Conservation (phyloP, 1,139 yeast species). For the Saccharomycopsis crataegensis region DNA sequence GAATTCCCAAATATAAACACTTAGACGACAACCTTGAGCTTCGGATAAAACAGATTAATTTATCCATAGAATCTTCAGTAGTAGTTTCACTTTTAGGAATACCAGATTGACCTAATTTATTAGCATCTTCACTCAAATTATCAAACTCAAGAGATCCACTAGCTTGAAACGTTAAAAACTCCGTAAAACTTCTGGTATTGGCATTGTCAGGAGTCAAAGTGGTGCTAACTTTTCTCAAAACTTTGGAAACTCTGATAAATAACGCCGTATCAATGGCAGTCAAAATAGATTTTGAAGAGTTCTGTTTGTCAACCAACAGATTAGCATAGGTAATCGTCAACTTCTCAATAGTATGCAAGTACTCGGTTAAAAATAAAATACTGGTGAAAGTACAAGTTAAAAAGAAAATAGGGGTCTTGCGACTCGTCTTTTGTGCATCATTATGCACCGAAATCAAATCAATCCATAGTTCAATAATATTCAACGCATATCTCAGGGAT, state of each 20-base stretch:
- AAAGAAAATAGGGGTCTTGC: constrained; percentile 69
- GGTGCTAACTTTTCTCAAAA: constrained; percentile 50
- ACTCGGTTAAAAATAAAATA: constrained; percentile 53
- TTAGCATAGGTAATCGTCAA: constrained; percentile 25
- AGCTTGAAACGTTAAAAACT: constrained; percentile 46
- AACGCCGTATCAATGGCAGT: constrained; percentile 40
- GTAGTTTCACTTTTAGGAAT: too few relatives aligned
- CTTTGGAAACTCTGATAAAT: constrained; percentile 44
- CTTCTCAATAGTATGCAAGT: constrained; percentile 44
- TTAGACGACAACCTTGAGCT: constrained; percentile 47
- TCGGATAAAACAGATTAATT: constrained; percentile 37
- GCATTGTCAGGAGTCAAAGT: constrained; percentile 37
- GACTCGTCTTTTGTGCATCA: constrained; percentile 56
- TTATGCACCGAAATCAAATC: constrained; percentile 55
- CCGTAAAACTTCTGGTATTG: constrained; percentile 44
- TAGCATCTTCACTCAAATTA: constrained; percentile 33
- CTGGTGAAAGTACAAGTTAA: constrained; percentile 61
- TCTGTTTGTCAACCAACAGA: constrained; percentile 11
- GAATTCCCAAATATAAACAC: constrained; percentile 57
- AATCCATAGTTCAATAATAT: constrained; percentile 60
- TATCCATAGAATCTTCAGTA: constrained; percentile 27
- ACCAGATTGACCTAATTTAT: constrained; percentile 11
- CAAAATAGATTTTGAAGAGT: constrained; percentile 29
- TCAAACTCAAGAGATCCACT: constrained; percentile 48
- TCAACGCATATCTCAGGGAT: constrained; percentile 49